Evolutionary conservation across 306 rosid species (phyloP).

Genomic region (Acacia confusa): DNA sequence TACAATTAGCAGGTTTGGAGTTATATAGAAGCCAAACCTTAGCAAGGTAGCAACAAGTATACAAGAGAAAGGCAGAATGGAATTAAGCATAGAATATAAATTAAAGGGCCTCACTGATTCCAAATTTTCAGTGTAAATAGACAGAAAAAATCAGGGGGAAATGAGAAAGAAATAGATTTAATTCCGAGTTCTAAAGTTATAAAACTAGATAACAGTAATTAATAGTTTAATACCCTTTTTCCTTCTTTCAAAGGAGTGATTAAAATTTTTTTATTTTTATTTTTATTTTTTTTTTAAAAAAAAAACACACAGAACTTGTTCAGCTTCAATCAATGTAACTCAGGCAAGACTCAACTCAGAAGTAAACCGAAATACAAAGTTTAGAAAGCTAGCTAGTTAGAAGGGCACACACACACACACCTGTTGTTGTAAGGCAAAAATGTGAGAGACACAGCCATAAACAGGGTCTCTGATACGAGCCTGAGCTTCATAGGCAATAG

Average conservation of each 20-base stretch:
- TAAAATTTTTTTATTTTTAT: no score
- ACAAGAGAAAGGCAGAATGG: no score
- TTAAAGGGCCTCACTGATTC: no score
- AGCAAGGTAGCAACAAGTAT: no score
- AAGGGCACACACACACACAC: slow-evolving; percentile 19
- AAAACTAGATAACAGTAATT: neutral
- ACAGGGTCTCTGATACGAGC: slow-evolving; percentile 95
- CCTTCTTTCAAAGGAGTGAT: neutral
- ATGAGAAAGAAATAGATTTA: neutral
- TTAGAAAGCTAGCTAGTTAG: neutral
- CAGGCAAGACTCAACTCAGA: neutral
- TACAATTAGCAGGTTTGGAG: neutral
- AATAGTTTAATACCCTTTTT: neutral
- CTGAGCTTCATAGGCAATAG: slow-evolving; percentile 95
- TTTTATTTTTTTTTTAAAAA: no score
- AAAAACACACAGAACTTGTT: neutral
- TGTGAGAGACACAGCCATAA: slow-evolving; percentile 96
- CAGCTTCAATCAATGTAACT: neutral
- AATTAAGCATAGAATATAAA: no score
- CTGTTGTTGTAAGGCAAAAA: slow-evolving; percentile 97
- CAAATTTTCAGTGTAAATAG: no score
- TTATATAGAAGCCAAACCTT: neutral
- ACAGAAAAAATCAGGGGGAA: neutral
- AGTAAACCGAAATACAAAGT: neutral
- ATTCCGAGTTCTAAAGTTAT: neutral